Evolutionary conservation across 2,329 filamentous ascomycete genomes (phyloP).

Genomic region (Neonectria ditissima): DNA sequence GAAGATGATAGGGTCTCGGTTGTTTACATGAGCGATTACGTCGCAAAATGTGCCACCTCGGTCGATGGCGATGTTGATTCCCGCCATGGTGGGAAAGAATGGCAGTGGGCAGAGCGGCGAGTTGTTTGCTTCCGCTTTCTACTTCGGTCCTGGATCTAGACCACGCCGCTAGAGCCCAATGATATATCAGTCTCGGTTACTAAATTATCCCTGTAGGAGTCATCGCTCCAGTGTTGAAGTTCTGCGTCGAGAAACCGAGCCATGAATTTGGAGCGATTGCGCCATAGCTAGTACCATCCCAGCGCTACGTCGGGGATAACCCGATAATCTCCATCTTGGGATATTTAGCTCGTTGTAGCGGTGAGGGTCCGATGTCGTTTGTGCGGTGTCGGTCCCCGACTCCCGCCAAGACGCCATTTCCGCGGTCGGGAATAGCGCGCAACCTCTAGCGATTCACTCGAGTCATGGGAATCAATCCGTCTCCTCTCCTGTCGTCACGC

Average conservation of each 20-base stretch:
- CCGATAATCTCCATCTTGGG: not conserved
- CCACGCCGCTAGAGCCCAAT: not conserved
- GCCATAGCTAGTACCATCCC: not conserved
- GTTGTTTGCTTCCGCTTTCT: not conserved
- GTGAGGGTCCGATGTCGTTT: not conserved
- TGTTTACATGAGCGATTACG: conserved; percentile 72
- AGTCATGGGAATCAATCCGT: not conserved
- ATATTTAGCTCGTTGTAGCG: not conserved
- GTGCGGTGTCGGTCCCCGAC: not conserved
- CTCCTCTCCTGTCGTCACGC: not conserved
- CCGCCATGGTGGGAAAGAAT: not conserved
- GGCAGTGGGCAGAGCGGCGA: not conserved
- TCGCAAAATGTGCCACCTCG: conserved; percentile 82
- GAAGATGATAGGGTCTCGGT: conserved; percentile 76
- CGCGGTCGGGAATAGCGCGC: not conserved
- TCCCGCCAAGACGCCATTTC: not conserved
- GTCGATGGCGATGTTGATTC: conserved; percentile 55
- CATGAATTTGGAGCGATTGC: not conserved
- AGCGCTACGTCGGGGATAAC: not conserved
- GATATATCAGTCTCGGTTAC: not conserved
- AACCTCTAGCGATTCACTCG: not conserved
- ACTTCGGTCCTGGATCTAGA: not conserved
- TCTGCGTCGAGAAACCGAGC: too few species aligned
- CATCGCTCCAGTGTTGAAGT: not conserved
- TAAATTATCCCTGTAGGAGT: not conserved